A percentile compares a stretch with the other conserved stretches of the same genome.
Conservation (phyloP, 2,329 filamentous ascomycete genomes). For the Xylariaceae sp. region DNA sequence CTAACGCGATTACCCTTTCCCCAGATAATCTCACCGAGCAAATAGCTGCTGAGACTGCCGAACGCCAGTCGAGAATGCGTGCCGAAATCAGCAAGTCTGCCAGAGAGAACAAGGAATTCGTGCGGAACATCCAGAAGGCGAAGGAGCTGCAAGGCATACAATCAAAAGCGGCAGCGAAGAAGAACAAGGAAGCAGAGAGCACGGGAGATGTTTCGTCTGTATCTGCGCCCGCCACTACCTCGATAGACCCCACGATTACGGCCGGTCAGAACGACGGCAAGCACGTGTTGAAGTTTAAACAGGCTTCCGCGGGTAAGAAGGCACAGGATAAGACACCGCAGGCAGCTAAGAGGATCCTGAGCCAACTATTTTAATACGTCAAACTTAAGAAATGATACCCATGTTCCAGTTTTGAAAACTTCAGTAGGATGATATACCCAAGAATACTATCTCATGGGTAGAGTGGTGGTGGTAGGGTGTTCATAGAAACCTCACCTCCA, state of each 20-base stretch:
- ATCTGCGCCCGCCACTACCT: too few species aligned
- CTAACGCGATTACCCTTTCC: neutral
- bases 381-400: conserved; percentile 25
- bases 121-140: conserved; percentile 70
- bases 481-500: too few species aligned
- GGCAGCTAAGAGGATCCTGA: conserved; percentile 28
- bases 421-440: too few species aligned
- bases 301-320: conserved; percentile 27
- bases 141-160: conserved; percentile 76
- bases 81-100: conserved; percentile 71
- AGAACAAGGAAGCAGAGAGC: conserved; percentile 25
- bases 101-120: conserved; percentile 76
- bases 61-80: conserved; percentile 67
- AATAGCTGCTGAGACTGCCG: conserved; percentile 76
- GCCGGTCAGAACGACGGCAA: conserved; percentile 4
- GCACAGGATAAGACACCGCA: conserved; percentile 24
- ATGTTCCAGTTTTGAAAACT: neutral
- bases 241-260: too few species aligned
- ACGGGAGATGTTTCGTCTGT: too few species aligned
- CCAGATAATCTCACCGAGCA: conserved; percentile 61
- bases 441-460: too few species aligned
- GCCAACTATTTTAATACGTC: conserved; percentile 26
- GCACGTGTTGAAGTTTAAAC: conserved; percentile 26
- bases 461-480: too few species aligned
- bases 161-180: conserved; percentile 49